phyloP scores from a whole-genome alignment of 768 basidiomycete genomes.

The Lentinula sp. region DNA sequence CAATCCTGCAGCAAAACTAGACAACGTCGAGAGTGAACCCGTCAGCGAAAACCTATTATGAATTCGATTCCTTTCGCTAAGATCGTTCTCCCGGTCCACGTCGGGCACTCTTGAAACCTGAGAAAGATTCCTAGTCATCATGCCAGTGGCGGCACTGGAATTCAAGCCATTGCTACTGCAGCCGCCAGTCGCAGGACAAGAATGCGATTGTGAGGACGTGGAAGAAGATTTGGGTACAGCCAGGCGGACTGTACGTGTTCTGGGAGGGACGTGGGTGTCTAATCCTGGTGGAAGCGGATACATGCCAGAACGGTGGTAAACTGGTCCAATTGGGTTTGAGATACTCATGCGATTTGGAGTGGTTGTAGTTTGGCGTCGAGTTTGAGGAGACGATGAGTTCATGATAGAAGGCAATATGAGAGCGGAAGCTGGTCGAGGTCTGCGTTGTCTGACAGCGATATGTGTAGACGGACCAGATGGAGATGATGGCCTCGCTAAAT shows the following conservation, averaged over 20 bases:
- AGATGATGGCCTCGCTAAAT: not conserved
- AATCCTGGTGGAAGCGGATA: constrained; percentile 2
- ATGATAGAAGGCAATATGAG: constrained; percentile 1
- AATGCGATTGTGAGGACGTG: not conserved
- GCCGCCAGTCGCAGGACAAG: not conserved
- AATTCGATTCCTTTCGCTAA: not conserved
- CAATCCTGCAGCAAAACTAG: constrained; percentile 16
- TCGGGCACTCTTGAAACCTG: not conserved
- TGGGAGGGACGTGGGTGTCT: not conserved
- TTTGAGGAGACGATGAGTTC: constrained; percentile 5
- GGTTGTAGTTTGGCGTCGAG: not conserved
- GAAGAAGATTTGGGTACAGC: not conserved
- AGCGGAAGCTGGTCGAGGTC: constrained; percentile 6
- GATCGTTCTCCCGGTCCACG: not conserved
- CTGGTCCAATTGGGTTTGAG: constrained; percentile 1
- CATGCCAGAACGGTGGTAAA: not conserved
- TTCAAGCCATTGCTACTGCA: not conserved
- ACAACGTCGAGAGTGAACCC: constrained; percentile 23
- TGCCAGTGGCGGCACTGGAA: not conserved
- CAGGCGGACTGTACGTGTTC: not conserved
- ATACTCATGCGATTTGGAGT: not conserved
- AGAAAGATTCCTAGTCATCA: not conserved
- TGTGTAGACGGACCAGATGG: not conserved
- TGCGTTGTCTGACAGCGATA: not conserved
- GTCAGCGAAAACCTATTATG: constrained; percentile 3